phyloP scores from a whole-genome alignment of 192 early-diverging fungal genomes.

The Haplosporangium gracile region DNA sequence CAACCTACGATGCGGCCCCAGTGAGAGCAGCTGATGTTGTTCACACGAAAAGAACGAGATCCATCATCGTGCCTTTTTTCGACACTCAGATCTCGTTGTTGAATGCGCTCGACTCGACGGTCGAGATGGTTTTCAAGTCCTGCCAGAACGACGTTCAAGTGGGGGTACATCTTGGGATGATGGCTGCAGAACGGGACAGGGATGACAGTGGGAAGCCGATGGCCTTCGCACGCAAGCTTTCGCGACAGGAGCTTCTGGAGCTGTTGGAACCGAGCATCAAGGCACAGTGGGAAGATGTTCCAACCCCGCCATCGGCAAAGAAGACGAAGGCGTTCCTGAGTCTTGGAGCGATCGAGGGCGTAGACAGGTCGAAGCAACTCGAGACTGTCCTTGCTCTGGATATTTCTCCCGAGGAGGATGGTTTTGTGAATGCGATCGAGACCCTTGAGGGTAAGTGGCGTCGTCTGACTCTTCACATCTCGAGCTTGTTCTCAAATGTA shows the following conservation, averaged over 20 bases:
- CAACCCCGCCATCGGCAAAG: neutral
- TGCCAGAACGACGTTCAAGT: constrained; percentile 20
- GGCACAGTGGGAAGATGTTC: neutral
- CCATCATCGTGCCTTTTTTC: constrained; percentile 41
- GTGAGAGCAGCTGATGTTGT: neutral
- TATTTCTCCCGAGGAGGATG: neutral
- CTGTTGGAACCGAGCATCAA: constrained; percentile 20
- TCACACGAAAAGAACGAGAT: constrained; percentile 8
- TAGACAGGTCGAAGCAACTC: neutral
- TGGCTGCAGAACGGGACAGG: constrained; percentile 1
- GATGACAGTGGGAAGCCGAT: neutral
- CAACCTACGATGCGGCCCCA: neutral
- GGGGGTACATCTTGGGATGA: constrained; percentile 34
- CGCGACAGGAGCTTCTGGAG: neutral
- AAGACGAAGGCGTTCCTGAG: neutral
- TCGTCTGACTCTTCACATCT: constrained; percentile 32
- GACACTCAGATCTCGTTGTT: constrained; percentile 26
- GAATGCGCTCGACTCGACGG: constrained; percentile 19
- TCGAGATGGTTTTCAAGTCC: constrained; percentile 36
- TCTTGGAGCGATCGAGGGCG: neutral
- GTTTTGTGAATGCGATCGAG: constrained; percentile 13
- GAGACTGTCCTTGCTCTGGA: neutral
- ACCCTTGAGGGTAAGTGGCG: constrained; percentile 21
- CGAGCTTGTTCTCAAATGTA: constrained; percentile 12
- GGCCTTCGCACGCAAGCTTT: neutral